Evolutionary conservation across 768 basidiomycete genomes (phyloP).

Genomic region (Cystobasidiopsis lactophilus): DNA sequence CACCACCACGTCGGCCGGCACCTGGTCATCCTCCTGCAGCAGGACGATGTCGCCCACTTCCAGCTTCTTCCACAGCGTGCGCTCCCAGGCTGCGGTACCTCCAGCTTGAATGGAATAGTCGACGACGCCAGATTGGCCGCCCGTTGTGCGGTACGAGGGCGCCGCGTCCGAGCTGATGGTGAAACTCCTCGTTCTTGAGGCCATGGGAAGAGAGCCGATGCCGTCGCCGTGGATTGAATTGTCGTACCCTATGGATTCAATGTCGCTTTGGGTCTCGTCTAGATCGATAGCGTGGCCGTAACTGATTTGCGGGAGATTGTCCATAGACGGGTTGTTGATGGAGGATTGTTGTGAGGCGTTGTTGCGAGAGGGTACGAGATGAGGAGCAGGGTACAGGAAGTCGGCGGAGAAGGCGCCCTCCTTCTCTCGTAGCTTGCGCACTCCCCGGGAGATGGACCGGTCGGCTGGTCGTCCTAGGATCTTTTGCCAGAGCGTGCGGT

Average conservation of each 20-base stretch:
- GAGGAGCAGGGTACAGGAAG: conserved; percentile 13
- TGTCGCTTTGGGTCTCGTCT: background rate
- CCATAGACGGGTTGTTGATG: too few relatives aligned
- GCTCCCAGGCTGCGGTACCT: conserved; percentile 69
- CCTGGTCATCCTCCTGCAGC: conserved; percentile 77
- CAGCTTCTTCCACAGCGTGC: conserved; percentile 95
- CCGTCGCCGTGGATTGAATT: background rate
- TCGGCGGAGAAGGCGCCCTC: conserved; percentile 33
- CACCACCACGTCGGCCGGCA: conserved; percentile 86
- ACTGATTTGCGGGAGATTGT: background rate
- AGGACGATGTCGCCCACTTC: conserved; percentile 92
- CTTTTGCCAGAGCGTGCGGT: conserved; percentile 51
- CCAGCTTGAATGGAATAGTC: conserved; percentile 47
- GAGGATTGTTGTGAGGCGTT: too few relatives aligned
- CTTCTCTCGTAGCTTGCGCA: conserved; percentile 56
- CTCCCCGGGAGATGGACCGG: conserved; percentile 51
- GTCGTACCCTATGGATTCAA: background rate
- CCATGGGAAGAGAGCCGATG: too few relatives aligned
- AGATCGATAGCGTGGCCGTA: too few relatives aligned
- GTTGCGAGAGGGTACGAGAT: background rate
- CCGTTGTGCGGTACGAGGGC: background rate
- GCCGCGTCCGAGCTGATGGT: background rate
- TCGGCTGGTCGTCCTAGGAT: conserved; percentile 22
- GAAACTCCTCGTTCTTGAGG: background rate
- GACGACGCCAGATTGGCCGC: conserved; percentile 38